Evolutionary conservation across 352 stramenopile genomes (phyloP).

Genomic region (Phytophthora hibernalis): DNA sequence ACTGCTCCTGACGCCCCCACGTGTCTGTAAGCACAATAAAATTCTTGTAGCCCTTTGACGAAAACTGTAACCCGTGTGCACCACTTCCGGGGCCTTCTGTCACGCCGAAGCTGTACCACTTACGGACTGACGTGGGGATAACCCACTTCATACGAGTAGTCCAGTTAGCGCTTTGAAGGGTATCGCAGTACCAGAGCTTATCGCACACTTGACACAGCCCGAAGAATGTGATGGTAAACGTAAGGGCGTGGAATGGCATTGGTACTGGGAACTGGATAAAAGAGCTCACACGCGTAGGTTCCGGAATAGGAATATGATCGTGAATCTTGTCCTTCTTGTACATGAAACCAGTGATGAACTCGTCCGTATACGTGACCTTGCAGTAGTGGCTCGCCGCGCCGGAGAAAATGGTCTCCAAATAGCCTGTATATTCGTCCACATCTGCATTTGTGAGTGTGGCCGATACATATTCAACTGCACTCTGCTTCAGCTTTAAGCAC

Average conservation of each 20-base stretch:
- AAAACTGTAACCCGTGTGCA: conserved; percentile 88
- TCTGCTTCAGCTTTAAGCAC: conserved; percentile 84
- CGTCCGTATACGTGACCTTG: conserved; percentile 85
- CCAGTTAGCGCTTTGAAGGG: conserved; percentile 85
- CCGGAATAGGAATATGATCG: conserved; percentile 88
- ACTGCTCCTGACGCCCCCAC: conserved; percentile 88
- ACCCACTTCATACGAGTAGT: conserved; percentile 91
- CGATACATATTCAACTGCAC: conserved; percentile 81
- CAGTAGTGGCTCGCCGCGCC: conserved; percentile 81
- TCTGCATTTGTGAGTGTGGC: conserved; percentile 65
- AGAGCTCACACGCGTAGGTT: conserved; percentile 85
- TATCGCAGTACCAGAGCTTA: conserved; percentile 91
- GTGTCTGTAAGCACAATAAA: conserved; percentile 89
- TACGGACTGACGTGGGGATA: conserved; percentile 84
- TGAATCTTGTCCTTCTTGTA: conserved; percentile 94
- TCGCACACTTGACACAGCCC: conserved; percentile 88
- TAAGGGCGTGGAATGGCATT: conserved; percentile 90
- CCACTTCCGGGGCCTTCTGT: conserved; percentile 80
- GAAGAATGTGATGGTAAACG: conserved; percentile 87
- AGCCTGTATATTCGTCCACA: conserved; percentile 68
- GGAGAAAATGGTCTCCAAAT: conserved; percentile 89
- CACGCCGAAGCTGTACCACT: conserved; percentile 90
- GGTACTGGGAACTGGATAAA: conserved; percentile 91
- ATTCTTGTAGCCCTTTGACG: conserved; percentile 90
- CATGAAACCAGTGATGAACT: conserved; percentile 89